Evolutionary conservation across 495 filamentous ascomycete species (phyloP), one percentile per base, ranked within the genome.

Genomic region (Tricharina praecox): DNA sequence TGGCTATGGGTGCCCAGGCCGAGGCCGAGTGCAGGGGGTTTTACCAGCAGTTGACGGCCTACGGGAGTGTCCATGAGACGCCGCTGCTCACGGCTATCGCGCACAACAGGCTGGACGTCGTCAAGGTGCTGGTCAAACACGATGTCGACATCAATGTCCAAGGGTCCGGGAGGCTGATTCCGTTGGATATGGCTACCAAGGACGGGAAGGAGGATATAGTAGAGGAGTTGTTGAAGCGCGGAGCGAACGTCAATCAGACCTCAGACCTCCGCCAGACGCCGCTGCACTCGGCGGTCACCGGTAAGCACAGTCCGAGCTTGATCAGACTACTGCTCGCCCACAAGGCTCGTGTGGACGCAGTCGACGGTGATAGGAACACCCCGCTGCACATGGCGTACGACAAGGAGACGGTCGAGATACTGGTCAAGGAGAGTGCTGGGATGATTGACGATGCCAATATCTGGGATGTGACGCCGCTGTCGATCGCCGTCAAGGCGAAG

Each of bases 341-440:
- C 1, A 64, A 66, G 1, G 63, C 64, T 0, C 34, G 59, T 11
- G 25, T 66, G 13, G 61, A 67, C 41, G 43, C 58, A 1, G 55
- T 47, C 9, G 64, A 56, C 0, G 34, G 26, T 0, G 58, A 64
- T 2, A 64, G 64, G 0, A 64, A 59, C 33, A 66, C 65, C 1
- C 47, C 68, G 0, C 50, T 70, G 7, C 68, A 70, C 38, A 41
- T 67, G 0, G 64, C 66, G 4, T 63, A 60, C 9, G 61, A 25
- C 35, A 28, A 19, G n/a, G 47, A 43, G 7, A 20, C 18, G 19
- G 40, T 23, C 40, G 20, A 24, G 21, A 11, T 43, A 1, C 23
- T 43, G 40, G 18, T 43, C 11, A 4, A 43, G 20, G 21, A 18
- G 2, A 18, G 24, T 1, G 40, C 40, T 13, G n/a, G n/a, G n/a